Conservation (phyloP, 1,139 yeast species). For the Yamadazyma taylorii region DNA sequence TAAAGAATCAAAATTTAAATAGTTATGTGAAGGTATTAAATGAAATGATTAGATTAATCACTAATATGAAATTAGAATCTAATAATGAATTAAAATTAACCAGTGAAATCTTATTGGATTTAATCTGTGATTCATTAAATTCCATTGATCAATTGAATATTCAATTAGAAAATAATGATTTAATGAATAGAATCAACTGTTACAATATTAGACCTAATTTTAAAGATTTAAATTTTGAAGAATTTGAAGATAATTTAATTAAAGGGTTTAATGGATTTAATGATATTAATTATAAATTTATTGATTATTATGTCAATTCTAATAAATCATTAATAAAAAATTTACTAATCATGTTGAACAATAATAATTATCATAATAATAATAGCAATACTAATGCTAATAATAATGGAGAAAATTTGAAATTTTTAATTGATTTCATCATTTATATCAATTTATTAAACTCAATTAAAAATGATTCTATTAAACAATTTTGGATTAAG, state of each 20-base stretch:
- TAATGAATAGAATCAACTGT: constrained; percentile 1
- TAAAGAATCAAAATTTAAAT: constrained; percentile 12
- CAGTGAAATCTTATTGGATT: constrained; percentile 10
- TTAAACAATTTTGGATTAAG: constrained; percentile 27
- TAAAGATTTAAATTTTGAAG: constrained; percentile 9
- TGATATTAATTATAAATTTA: constrained; percentile 9
- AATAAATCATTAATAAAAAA: constrained; percentile 8
- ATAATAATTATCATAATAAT: too few relatives aligned
- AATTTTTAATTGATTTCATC: constrained; percentile 28
- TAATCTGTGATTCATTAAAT: constrained; percentile 4
- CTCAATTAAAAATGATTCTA: constrained; percentile 19
- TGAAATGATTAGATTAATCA: constrained; percentile 23
- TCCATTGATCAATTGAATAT: background rate
- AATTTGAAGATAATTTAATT: constrained; percentile 13
- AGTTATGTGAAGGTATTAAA: constrained; percentile 13
- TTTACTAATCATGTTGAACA: constrained; percentile 9
- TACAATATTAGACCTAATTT: background rate
- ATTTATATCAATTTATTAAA: constrained; percentile 22
- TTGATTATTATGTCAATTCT: constrained; percentile 9
- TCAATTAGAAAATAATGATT: background rate
- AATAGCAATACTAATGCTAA: constrained; percentile 18
- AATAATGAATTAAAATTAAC: constrained; percentile 17
- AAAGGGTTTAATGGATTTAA: constrained; percentile 14
- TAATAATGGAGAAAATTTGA: constrained; percentile 28
- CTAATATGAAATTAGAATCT: constrained; percentile 16